A percentile compares a stretch with the other conserved stretches of the same genome.
Evolutionary conservation across 441 rosid genomes (phyloP).

Genomic region (Corymbia calophylla): DNA sequence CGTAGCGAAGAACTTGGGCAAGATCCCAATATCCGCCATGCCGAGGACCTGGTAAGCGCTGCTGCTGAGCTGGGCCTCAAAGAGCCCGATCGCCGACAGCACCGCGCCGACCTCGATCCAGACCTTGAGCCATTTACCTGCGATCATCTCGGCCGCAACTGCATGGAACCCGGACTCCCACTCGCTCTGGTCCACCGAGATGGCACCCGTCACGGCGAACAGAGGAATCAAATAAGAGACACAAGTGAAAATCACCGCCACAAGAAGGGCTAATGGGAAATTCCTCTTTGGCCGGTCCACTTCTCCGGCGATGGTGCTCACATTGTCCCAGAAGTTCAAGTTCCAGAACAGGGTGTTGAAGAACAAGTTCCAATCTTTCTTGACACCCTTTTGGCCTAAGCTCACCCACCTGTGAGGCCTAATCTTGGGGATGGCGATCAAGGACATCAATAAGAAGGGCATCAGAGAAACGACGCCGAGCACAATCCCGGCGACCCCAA

Average conservation of each 20-base stretch:
- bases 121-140: slow-evolving; percentile 37
- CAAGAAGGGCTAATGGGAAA: background rate
- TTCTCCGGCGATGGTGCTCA: slow-evolving; percentile 79
- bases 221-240: background rate
- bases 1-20: slow-evolving; percentile 31
- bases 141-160: slow-evolving; percentile 30
- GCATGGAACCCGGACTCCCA: slow-evolving; percentile 7
- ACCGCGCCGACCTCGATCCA: slow-evolving; percentile 44
- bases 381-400: slow-evolving; percentile 45
- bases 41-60: slow-evolving; percentile 36
- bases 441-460: slow-evolving; percentile 64
- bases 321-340: slow-evolving; percentile 82
- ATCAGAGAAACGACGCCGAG: slow-evolving; percentile 53
- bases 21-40: slow-evolving; percentile 36
- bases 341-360: slow-evolving; percentile 89
- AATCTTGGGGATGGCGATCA: slow-evolving; percentile 62
- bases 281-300: slow-evolving; percentile 67
- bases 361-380: slow-evolving; percentile 67
- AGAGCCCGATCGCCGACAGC: slow-evolving; percentile 28
- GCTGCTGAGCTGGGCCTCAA: slow-evolving; percentile 42
- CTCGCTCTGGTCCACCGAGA: slow-evolving; percentile 9
- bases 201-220: slow-evolving; percentile 27
- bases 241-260: background rate
- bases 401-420: slow-evolving; percentile 58
- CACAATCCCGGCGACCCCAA: slow-evolving; percentile 54